Evolutionary conservation across 345 rosid species (phyloP).

Genomic region (Bruguiera gymnorhiza): DNA sequence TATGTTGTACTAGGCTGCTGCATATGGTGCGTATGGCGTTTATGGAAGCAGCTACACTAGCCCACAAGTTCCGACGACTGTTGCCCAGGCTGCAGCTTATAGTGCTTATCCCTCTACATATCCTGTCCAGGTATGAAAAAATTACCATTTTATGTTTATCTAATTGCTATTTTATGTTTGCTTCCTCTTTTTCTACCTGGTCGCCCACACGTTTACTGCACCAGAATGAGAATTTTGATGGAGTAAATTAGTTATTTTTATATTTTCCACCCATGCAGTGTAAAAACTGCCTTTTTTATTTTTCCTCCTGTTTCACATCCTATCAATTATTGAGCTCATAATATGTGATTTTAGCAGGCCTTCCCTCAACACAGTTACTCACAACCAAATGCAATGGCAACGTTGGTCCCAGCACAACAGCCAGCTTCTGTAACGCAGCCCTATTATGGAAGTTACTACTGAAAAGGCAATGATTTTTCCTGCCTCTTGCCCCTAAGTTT

Average conservation of each 20-base stretch:
- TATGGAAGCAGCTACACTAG: conserved; percentile 64
- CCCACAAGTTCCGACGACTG: conserved; percentile 65
- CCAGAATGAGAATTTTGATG: too few species aligned
- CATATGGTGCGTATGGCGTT: conserved; percentile 65
- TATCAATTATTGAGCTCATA: background rate
- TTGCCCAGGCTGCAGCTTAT: conserved; percentile 63
- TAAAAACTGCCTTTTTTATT: too few species aligned
- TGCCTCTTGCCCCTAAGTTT: background rate
- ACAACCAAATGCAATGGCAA: conserved; percentile 45
- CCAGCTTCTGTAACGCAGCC: conserved; percentile 58
- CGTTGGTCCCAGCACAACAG: conserved; percentile 49
- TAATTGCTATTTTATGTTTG: too few species aligned
- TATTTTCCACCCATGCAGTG: too few species aligned
- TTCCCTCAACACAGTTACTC: conserved; percentile 61
- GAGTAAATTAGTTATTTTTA: too few species aligned
- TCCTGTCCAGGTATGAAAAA: conserved; percentile 64
- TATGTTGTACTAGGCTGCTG: conserved; percentile 56
- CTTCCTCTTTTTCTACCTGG: too few species aligned
- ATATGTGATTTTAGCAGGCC: conserved; percentile 23
- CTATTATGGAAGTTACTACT: conserved; percentile 60
- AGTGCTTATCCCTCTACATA: conserved; percentile 76
- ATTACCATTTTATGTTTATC: too few species aligned
- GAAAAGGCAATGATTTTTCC: background rate
- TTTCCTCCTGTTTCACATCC: background rate
- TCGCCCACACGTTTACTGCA: too few species aligned